phyloP scores from a whole-genome alignment of 176 grass and related monocot species.

The Lolium multiflorum region DNA sequence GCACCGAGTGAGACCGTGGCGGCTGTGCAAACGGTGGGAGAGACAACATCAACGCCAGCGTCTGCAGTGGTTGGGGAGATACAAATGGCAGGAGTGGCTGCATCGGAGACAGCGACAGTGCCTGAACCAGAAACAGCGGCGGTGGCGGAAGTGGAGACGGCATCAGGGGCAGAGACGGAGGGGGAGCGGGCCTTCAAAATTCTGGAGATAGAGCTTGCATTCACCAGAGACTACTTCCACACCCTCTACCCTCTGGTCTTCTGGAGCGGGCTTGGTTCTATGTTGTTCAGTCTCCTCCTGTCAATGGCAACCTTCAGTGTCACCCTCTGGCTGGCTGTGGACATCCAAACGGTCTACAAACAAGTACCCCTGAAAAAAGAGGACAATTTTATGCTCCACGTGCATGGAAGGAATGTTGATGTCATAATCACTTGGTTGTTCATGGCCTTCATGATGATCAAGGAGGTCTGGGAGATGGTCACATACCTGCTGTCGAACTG shows the following conservation, averaged over 20 bases:
- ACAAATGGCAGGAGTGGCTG: no score
- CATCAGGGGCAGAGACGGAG: no score
- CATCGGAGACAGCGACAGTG: no score
- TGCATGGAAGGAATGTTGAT: not conserved
- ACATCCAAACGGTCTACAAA: not conserved
- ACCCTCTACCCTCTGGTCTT: slow-evolving; percentile 25
- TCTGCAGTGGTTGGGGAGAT: no score
- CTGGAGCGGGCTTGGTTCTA: not conserved
- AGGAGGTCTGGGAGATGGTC: slow-evolving; percentile 37
- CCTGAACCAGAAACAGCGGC: no score
- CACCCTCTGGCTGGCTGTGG: not conserved
- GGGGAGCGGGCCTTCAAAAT: no score
- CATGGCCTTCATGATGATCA: slow-evolving; percentile 21
- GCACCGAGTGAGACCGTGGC: no score
- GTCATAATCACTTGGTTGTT: not conserved
- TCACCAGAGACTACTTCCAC: slow-evolving; percentile 24
- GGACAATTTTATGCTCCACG: no score
- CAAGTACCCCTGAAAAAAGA: no score
- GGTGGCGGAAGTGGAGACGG: no score
- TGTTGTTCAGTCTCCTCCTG: not conserved
- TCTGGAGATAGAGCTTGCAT: not conserved
- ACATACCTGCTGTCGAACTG: slow-evolving; percentile 33
- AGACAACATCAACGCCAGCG: no score
- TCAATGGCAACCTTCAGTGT: not conserved
- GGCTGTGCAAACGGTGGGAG: no score